These are phyloP conservation scores for Syzygium aromaticum DNA, from an alignment of 345 rosid species.

Conservation along the genomic window DNA sequence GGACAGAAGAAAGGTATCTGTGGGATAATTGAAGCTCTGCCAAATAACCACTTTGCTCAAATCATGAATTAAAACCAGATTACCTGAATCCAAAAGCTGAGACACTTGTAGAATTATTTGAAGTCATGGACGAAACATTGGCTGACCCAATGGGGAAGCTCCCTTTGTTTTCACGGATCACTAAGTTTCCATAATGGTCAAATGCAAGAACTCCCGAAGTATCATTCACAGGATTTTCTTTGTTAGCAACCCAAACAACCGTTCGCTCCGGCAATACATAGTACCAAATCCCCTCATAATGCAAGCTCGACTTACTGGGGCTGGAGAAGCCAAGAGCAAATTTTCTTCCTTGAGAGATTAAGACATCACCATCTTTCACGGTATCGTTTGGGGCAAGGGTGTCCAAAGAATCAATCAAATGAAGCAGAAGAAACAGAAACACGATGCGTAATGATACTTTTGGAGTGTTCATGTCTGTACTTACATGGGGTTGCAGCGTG, in stretches of 20 bases:
- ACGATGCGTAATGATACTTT: too few relatives aligned
- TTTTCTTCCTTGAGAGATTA: not conserved
- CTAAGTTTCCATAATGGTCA: slow-evolving; percentile 31
- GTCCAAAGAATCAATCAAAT: not conserved
- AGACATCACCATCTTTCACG: not conserved
- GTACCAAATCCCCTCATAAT: slow-evolving; percentile 8
- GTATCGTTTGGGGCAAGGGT: not conserved
- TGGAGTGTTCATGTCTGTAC: not conserved
- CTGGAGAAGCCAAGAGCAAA: not conserved
- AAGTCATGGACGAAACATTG: slow-evolving; percentile 9
- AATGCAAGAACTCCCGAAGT: slow-evolving; percentile 31
- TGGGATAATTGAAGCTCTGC: too few relatives aligned
- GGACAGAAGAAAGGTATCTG: too few relatives aligned
- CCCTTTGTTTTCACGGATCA: slow-evolving; percentile 10
- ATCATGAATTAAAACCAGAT: too few relatives aligned
- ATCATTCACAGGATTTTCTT: slow-evolving; percentile 37
- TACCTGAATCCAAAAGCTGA: too few relatives aligned
- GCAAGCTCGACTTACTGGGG: not conserved
- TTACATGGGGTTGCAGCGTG: too few relatives aligned
- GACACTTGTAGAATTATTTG: too few relatives aligned
- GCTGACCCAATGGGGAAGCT: slow-evolving; percentile 40
- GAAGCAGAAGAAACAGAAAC: not conserved
- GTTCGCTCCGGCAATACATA: not conserved
- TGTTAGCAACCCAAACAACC: slow-evolving; percentile 61
- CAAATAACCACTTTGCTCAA: too few relatives aligned